Base-by-base conservation (phyloP, 2,329 filamentous ascomycete species). In the Rutstroemia sp. region DNA sequence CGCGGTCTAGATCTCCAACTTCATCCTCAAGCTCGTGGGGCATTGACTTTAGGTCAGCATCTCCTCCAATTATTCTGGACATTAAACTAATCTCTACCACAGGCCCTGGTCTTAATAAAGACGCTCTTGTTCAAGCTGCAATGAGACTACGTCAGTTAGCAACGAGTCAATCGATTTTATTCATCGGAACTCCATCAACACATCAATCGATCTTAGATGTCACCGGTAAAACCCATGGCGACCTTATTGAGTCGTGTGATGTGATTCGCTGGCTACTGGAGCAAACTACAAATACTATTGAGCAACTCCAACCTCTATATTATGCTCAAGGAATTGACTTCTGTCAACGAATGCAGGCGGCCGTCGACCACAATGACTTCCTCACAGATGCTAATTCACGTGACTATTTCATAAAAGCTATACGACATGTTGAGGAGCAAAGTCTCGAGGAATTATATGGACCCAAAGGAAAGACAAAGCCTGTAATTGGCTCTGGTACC, bases 81-180 rank as follows among this genome's bases (percentile, higher is more conserved):
- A 30, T 30, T 30, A 2, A 9, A 30, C 27, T 30, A 9, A 30
- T 30, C 5, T 30, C 1, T 5, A 17, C 34, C 41, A 42, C 19
- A 51, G 48, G 48, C 0, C 54, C 64, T 0, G 58, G 57, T 3
- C 60, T 62, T 14, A 64, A 61, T 2, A 67, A 68, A 44, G 65
- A 68, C 41, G 57, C 60, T 84, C 61, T 85, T 30, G 86, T 90
- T 0, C 75, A 81, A 81, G 83, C 83, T 53, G 82, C 83, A 0
- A 87, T 88, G 83, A 72, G 84, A 57, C 68, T 88, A 0, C 75
- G 85, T 1, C 78, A 86, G 46, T 71, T 88, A 0, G 76, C 71
- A 0, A 73, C 73, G 14, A 60, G 63, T 4, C 66, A 68, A 54
- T 58, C 66, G 1, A 46, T 67, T 9, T 51, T 56, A 0, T 65